phyloP scores from a whole-genome alignment of 441 rosid species.

The Jatropha multifida region DNA sequence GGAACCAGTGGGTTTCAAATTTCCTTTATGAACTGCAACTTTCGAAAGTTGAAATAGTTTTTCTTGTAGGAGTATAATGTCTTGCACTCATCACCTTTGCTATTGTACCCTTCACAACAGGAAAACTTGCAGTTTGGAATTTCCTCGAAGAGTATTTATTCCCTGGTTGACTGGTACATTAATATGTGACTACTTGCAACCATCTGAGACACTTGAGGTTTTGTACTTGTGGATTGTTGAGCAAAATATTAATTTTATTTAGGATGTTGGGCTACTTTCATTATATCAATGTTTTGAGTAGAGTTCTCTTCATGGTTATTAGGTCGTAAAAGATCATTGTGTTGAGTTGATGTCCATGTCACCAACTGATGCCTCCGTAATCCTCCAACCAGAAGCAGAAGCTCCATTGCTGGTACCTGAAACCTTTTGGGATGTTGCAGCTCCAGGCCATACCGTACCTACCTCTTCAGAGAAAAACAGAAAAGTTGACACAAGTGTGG shows the following conservation, averaged over 20 bases:
- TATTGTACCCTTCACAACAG: slow-evolving; percentile 39
- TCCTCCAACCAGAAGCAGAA: slow-evolving; percentile 65
- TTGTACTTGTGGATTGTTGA: slow-evolving; percentile 17
- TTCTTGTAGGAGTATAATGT: slow-evolving; percentile 8
- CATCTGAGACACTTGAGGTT: slow-evolving; percentile 81
- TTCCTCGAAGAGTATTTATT: slow-evolving; percentile 83
- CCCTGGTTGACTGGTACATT: slow-evolving; percentile 69
- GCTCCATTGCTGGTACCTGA: slow-evolving; percentile 39
- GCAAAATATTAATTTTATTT: slow-evolving; percentile 1
- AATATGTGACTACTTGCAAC: slow-evolving; percentile 81
- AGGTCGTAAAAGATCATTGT: slow-evolving; percentile 86
- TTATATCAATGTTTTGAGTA: slow-evolving; percentile 10
- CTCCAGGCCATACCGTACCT: slow-evolving; percentile 29
- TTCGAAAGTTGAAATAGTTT: slow-evolving; percentile 10
- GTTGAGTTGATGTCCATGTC: slow-evolving; percentile 80
- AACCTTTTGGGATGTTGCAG: slow-evolving; percentile 69
- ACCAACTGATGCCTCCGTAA: slow-evolving; percentile 41
- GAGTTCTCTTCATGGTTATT: slow-evolving; percentile 1
- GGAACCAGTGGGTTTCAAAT: slow-evolving; percentile 11
- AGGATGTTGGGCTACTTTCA: not conserved
- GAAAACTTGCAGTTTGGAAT: slow-evolving; percentile 51
- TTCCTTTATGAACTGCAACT: not conserved
- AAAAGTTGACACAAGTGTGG: slow-evolving; percentile 21
- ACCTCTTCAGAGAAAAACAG: slow-evolving; percentile 28
- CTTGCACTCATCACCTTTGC: not conserved